Conservation (phyloP, 306 rosid genomes). For the Crataegus laevigata region DNA sequence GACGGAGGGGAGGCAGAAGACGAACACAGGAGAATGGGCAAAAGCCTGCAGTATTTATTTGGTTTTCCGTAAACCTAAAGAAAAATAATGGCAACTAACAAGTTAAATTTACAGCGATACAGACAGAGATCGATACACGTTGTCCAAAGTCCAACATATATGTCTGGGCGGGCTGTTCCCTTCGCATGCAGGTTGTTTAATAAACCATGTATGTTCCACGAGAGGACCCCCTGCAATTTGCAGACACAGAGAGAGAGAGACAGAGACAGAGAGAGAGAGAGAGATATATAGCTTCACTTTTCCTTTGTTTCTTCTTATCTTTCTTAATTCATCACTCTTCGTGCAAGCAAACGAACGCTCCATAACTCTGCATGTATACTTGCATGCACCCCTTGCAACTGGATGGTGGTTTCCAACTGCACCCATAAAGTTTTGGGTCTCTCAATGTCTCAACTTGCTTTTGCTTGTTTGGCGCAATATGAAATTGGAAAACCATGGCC, state of each 20-base stretch:
- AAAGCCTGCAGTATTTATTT: neutral
- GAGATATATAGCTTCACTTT: neutral
- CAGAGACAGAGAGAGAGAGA: too few species aligned
- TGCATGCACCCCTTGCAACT: neutral
- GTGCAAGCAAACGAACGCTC: neutral
- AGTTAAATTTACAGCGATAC: neutral
- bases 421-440: neutral
- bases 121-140: too few species aligned
- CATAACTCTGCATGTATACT: neutral
- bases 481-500: too few species aligned
- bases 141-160: too few species aligned
- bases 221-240: conserved; percentile 22
- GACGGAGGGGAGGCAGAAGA: neutral
- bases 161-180: neutral
- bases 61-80: neutral
- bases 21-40: conserved; percentile 15
- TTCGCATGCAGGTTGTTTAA: conserved; percentile 6
- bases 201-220: conserved; percentile 22
- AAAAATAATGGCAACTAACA: neutral
- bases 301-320: conserved; percentile 3
- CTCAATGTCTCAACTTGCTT: neutral
- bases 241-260: neutral
- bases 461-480: too few species aligned
- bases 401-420: neutral
- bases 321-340: neutral